Conservation (phyloP, 208 protist genomes). For the Endotrypanum monterogeii region DNA sequence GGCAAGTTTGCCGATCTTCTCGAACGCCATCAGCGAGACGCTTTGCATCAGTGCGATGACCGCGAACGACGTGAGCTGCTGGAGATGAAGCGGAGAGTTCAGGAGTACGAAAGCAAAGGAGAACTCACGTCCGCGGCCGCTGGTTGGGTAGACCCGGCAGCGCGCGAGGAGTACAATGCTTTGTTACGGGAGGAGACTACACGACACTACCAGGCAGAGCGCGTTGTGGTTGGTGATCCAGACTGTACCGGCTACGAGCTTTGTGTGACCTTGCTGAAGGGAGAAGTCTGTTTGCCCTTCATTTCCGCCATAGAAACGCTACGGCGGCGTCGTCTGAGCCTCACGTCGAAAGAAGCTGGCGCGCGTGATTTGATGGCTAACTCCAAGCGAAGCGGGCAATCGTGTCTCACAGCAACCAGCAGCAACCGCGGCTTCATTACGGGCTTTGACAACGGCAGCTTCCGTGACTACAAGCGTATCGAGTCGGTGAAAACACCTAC, state of each 20-base stretch:
- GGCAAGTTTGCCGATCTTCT: slow-evolving; percentile 58
- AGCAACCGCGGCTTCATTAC: slow-evolving; percentile 17
- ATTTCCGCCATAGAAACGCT: slow-evolving; percentile 34
- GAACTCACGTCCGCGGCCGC: slow-evolving; percentile 40
- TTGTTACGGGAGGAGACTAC: slow-evolving; percentile 66
- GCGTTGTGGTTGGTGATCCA: slow-evolving; percentile 59
- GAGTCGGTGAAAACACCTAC: slow-evolving; percentile 12
- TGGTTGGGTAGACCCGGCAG: slow-evolving; percentile 47
- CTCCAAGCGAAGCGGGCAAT: slow-evolving; percentile 1
- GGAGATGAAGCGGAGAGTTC: slow-evolving; percentile 78
- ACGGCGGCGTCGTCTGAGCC: slow-evolving; percentile 15
- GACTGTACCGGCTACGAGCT: slow-evolving; percentile 68
- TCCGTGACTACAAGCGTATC: slow-evolving; percentile 20
- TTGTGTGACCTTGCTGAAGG: slow-evolving; percentile 37
- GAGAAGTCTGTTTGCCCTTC: slow-evolving; percentile 48
- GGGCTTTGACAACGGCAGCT: slow-evolving; percentile 12
- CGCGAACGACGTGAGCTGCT: slow-evolving; percentile 80
- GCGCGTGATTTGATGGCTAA: slow-evolving; percentile 11
- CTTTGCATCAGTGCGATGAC: slow-evolving; percentile 74
- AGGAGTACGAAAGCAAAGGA: slow-evolving; percentile 71
- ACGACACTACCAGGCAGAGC: slow-evolving; percentile 69
- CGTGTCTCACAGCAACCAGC: neutral
- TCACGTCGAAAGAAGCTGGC: slow-evolving; percentile 4
- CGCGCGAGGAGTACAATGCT: slow-evolving; percentile 76
- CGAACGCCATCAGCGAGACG: slow-evolving; percentile 39